Conservation (phyloP, 2,329 filamentous ascomycete species). For the Nectriaceae sp. region DNA sequence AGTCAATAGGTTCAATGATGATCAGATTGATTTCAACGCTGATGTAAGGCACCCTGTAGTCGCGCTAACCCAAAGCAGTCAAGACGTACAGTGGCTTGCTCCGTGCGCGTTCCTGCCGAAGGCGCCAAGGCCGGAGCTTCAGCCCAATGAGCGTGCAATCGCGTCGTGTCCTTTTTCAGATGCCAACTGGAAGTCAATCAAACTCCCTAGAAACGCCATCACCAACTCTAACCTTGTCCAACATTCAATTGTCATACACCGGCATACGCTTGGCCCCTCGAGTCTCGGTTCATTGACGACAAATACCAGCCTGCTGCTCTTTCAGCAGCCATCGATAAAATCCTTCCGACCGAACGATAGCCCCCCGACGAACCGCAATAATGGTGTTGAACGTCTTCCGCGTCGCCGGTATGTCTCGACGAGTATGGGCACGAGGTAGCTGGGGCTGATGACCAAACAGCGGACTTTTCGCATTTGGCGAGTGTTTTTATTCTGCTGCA, state of each 20-base stretch:
- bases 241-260: too few species aligned
- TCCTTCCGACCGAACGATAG: constrained; percentile 8
- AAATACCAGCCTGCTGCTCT: constrained; percentile 18
- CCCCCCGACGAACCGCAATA: constrained; percentile 18
- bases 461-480: constrained; percentile 91
- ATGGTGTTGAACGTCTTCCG: constrained; percentile 62
- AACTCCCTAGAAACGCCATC: constrained; percentile 20
- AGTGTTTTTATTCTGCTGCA: constrained; percentile 94
- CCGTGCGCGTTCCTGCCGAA: constrained; percentile 9
- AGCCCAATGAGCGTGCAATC: constrained; percentile 32
- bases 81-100: not conserved
- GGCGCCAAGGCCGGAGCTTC: constrained; percentile 17
- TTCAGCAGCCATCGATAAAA: constrained; percentile 17
- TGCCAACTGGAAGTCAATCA: constrained; percentile 18
- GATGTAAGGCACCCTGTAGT: too few species aligned
- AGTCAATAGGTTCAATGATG: too few species aligned
- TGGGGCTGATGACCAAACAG: constrained; percentile 47
- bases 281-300: constrained; percentile 19
- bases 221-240: too few species aligned
- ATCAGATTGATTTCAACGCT: too few species aligned
- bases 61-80: not conserved
- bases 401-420: constrained; percentile 50
- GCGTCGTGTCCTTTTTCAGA: constrained; percentile 35
- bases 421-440: not conserved
- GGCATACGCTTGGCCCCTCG: too few species aligned